Percentiles rank a stretch among this genome's conserved stretches.
Conservation (phyloP, 768 basidiomycete species). For the Boletus coccyginus region DNA sequence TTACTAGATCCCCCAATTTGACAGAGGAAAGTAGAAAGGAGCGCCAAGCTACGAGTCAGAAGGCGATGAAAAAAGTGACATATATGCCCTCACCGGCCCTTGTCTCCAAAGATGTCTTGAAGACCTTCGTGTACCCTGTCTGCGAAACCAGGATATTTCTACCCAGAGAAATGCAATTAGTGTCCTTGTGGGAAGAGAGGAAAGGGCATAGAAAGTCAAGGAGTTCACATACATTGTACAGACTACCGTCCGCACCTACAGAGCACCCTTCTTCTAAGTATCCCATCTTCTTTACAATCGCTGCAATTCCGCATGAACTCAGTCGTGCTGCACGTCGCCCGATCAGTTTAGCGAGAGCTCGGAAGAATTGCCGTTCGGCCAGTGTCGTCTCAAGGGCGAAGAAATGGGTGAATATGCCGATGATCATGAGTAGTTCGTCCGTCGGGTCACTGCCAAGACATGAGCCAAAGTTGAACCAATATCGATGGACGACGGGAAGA, state of each 20-base stretch:
- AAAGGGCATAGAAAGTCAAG: not conserved
- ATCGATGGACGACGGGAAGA: not conserved
- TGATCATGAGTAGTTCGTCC: conserved; percentile 94
- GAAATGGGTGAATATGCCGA: conserved; percentile 97
- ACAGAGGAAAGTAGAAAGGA: conserved; percentile 45
- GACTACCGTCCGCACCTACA: conserved; percentile 90
- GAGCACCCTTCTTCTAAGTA: conserved; percentile 88
- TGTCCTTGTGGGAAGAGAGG: not conserved
- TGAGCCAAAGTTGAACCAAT: not conserved
- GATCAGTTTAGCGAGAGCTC: conserved; percentile 85
- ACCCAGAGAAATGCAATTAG: not conserved
- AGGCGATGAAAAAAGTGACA: not conserved
- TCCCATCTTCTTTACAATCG: conserved; percentile 93
- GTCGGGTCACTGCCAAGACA: conserved; percentile 73
- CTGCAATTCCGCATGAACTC: conserved; percentile 94
- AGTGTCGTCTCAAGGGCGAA: conserved; percentile 95
- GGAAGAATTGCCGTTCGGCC: conserved; percentile 97
- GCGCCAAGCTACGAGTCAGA: not conserved
- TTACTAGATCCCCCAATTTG: conserved; percentile 59
- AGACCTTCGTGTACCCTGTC: conserved; percentile 92
- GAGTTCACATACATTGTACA: conserved; percentile 74
- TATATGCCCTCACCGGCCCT: conserved; percentile 66
- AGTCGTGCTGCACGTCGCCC: conserved; percentile 87
- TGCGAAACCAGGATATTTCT: conserved; percentile 98
- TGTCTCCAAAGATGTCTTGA: conserved; percentile 93